Evolutionary conservation across 1,284 basidiomycete species (phyloP), one percentile per base, ranked within the genome.

Genomic region (Somion occarium): DNA sequence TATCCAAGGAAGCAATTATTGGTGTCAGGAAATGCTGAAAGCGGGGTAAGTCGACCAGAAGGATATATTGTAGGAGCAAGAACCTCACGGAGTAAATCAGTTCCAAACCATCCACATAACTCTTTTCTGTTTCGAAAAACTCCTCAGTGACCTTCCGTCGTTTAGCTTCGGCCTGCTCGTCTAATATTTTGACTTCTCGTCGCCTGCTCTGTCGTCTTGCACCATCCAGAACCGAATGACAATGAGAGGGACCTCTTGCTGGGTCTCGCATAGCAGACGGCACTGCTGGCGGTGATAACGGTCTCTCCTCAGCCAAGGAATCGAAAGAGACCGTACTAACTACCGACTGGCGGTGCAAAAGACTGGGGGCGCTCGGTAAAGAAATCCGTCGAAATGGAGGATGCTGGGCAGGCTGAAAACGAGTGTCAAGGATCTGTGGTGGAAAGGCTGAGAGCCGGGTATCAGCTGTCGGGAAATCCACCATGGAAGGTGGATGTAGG

Each of bases 51-150:
- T n/a, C n/a, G n/a, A n/a, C 49, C 26, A 46, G 38, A 19, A 26
- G 18, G 1, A 34, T 26, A 42, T 4, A 43, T 49, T 25, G 20
- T 41, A 3, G 22, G 50, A 26, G 25, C 30, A 30, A 25, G 50
- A 42, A 74, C 79, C 30, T 49, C 63, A 91, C 90, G 53, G 82
- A 79, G 67, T 93, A 88, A 51, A 94, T 82, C 50, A 92, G 73
- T 56, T 91, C 85, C 34, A 94, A 72, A 7, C 90, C 89, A 58
- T 83, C 78, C 12, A 91, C 78, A 61, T 93, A 93, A 0, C 83
- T 78, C 61, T 76, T 80, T 70, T 94, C 91, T 0, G 90, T 92
- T 51, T 85, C 82, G 57, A 82, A 80, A 55, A 94, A 83, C 65
- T 94, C 92, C 48, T 80, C 73, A 13, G 91, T 75, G 27, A 93